Base-by-base conservation (phyloP, 2,329 filamentous ascomycete genomes). In the Fusarium sp. region DNA sequence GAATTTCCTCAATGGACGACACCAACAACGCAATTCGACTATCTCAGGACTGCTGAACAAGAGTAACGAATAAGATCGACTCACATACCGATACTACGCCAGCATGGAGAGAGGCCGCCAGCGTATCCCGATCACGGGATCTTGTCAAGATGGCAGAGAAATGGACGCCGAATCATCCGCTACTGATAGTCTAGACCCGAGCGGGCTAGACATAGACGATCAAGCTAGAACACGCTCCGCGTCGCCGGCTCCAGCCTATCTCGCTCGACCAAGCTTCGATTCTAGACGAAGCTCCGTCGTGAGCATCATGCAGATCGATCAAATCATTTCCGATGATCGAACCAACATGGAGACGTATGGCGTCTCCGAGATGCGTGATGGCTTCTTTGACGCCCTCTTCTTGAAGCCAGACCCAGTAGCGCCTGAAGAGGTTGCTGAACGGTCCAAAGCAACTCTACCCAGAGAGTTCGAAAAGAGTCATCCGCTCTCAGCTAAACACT, bases 351-450 rank as follows among this genome's bases (percentile, higher is more conserved):
- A 82, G 38, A 81, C 81, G 3, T 84, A 83, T 65, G 83, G 82
- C 26, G 75, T 85, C 28, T 73, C 74, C 7, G 83, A 85, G 72
- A 68, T 79, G 18, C 77, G 83, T 33, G 83, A 85, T 66, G 80
- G 82, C 53, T 84, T 84, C 73, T 85, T 85, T 54, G 83, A 85
- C 62, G 82, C 82, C 33, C 66, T 81, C 38, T 88, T 86, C 62
- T 71, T 82, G n/a, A 81, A 81, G 44, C 81, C 83, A 1, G 75
- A 80, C 5, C 74, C 80, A 5, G 56, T 80, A 14, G 76, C 83
- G 53, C 72, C 74, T 14, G 76, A 81, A 4, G 78, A 82, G 15
- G 76, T 86, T 17, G 74, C 81, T 68, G 77, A 77, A 58, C 77
- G 81, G 38, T 81, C 82, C 7, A 78, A 81, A 62, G 72, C 76